Evolutionary conservation across 768 basidiomycete genomes (phyloP).

Genomic region (Agrocybe praecox): DNA sequence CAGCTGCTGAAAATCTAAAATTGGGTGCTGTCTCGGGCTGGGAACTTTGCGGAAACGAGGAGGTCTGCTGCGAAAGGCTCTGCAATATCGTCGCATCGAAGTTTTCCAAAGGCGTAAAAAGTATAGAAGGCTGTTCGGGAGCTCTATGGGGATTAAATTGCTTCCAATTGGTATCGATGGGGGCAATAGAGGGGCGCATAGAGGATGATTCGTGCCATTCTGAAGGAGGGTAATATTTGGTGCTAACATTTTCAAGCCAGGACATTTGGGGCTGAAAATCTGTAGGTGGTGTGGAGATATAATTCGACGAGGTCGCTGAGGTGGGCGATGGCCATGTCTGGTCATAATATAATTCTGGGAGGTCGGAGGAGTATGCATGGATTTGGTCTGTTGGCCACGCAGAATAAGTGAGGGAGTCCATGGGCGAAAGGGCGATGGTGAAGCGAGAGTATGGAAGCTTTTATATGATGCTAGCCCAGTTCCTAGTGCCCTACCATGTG

Average conservation of each 20-base stretch:
- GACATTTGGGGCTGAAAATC: conserved; percentile 14
- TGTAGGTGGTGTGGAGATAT: conserved; percentile 29
- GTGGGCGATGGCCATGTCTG: conserved; percentile 25
- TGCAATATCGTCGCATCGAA: not conserved
- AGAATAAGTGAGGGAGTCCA: not conserved
- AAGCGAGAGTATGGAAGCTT: conserved; percentile 20
- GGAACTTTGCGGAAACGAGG: not conserved
- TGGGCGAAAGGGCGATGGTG: conserved; percentile 13
- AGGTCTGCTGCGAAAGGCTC: not conserved
- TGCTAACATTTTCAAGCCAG: conserved; percentile 8
- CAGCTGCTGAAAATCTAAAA: conserved; percentile 4
- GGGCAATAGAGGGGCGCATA: conserved; percentile 14
- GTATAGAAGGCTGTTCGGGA: conserved; percentile 12
- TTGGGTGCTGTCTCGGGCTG: not conserved
- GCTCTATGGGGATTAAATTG: conserved; percentile 5
- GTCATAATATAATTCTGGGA: conserved; percentile 30
- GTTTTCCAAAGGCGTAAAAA: conserved; percentile 6
- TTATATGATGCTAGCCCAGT: conserved; percentile 22
- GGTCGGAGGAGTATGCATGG: conserved; percentile 13
- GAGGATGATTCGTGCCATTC: conserved; percentile 14
- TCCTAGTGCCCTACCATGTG: conserved; percentile 29
- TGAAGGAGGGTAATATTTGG: conserved; percentile 5
- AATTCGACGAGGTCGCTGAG: conserved; percentile 27
- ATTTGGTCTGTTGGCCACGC: not conserved
- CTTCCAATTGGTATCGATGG: conserved; percentile 18